These are phyloP conservation scores for Hymenoscyphus albidus DNA, from an alignment of 2,329 filamentous ascomycete genomes.

Conservation along the genomic window DNA sequence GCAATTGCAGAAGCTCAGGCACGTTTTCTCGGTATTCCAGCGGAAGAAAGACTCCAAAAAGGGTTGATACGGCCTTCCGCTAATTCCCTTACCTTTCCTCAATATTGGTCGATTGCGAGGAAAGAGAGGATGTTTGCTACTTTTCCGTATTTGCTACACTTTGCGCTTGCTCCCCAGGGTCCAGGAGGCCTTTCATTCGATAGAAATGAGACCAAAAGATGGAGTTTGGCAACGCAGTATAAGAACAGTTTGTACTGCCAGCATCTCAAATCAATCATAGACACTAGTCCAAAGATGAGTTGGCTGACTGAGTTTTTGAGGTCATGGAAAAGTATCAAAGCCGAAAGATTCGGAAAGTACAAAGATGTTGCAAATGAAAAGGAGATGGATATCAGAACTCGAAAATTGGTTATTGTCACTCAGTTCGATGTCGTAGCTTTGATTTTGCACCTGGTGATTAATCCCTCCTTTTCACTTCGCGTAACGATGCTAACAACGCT, in stretches of 20 bases:
- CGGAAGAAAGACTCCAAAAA: neutral
- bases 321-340: neutral
- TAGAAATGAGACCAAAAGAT: slow-evolving; percentile 12
- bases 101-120: slow-evolving; percentile 3
- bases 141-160: slow-evolving; percentile 19
- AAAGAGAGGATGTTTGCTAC: slow-evolving; percentile 18
- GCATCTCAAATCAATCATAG: slow-evolving; percentile 12
- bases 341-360: neutral
- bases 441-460: slow-evolving; percentile 21
- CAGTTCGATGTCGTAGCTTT: slow-evolving; percentile 19
- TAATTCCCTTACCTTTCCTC: slow-evolving; percentile 12
- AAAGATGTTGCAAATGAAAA: slow-evolving; percentile 5
- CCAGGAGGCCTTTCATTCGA: slow-evolving; percentile 12
- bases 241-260: slow-evolving; percentile 12
- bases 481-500: neutral
- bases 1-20: neutral
- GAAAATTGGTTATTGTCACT: slow-evolving; percentile 23
- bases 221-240: slow-evolving; percentile 1
- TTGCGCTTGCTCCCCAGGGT: neutral
- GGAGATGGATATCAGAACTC: neutral
- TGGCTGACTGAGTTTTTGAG: slow-evolving; percentile 21
- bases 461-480: neutral
- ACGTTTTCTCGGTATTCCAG: neutral
- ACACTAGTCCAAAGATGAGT: slow-evolving; percentile 20
- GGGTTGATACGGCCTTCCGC: neutral